Evolutionary conservation across 192 early-diverging fungal genomes (phyloP).

Genomic region (Rhizophagus sp.): DNA sequence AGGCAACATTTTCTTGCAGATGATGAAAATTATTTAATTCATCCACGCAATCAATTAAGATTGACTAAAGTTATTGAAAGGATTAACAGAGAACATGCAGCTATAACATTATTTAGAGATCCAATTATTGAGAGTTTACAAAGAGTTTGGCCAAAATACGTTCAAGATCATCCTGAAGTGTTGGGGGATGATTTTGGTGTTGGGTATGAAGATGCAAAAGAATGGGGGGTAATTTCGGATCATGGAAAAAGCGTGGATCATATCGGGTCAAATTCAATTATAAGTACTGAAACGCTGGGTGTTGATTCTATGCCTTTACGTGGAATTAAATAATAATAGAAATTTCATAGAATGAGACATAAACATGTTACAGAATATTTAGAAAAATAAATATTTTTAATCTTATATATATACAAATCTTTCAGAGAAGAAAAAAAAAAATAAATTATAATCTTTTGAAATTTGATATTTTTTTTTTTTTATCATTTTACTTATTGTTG

Average conservation of each 20-base stretch:
- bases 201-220: constrained; percentile 21
- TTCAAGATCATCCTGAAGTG: constrained; percentile 30
- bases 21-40: constrained; percentile 43
- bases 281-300: neutral
- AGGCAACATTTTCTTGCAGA: constrained; percentile 43
- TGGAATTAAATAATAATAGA: neutral
- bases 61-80: constrained; percentile 47
- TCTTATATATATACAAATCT: too few relatives aligned
- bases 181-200: constrained; percentile 30
- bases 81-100: constrained; percentile 46
- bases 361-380: too few relatives aligned
- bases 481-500: too few relatives aligned
- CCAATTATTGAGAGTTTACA: constrained; percentile 42
- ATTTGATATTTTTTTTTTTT: too few relatives aligned
- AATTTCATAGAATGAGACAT: neutral
- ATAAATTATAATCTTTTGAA: too few relatives aligned
- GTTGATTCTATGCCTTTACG: neutral
- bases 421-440: too few relatives aligned
- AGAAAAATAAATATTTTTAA: too few relatives aligned
- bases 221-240: constrained; percentile 10
- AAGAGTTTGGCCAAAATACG: constrained; percentile 31
- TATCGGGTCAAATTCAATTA: neutral
- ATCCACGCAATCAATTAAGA: constrained; percentile 42
- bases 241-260: neutral
- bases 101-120: constrained; percentile 37